phyloP scores from a whole-genome alignment of 2,329 filamentous ascomycete genomes.

The Neopestalotiopsis sp. region DNA sequence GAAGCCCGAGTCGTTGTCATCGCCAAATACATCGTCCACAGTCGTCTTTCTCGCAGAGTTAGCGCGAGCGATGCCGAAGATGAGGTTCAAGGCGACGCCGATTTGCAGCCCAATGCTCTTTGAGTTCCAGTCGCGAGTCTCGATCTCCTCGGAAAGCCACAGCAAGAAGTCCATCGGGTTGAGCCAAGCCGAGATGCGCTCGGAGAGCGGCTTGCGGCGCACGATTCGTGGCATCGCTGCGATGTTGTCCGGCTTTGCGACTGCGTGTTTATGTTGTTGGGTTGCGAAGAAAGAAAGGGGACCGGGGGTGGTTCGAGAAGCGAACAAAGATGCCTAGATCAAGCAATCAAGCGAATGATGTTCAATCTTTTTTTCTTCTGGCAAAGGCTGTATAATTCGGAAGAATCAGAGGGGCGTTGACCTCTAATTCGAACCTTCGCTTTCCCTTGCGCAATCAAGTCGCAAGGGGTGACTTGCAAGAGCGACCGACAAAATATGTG shows the following conservation, averaged over 20 bases:
- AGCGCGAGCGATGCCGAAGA: slow-evolving; percentile 82
- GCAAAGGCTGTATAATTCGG: not conserved
- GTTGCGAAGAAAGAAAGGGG: not conserved
- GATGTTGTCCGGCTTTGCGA: slow-evolving; percentile 11
- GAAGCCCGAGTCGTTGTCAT: slow-evolving; percentile 70
- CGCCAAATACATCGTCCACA: slow-evolving; percentile 85
- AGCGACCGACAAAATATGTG: not conserved
- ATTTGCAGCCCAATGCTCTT: slow-evolving; percentile 77
- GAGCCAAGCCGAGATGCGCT: slow-evolving; percentile 80
- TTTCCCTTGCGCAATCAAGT: not conserved
- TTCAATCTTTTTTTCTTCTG: not conserved
- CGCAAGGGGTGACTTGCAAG: not conserved
- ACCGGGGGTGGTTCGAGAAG: not conserved
- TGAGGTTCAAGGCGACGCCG: slow-evolving; percentile 76
- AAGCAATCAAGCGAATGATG: slow-evolving; percentile 1
- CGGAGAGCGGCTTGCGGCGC: slow-evolving; percentile 76
- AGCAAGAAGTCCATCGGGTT: slow-evolving; percentile 90
- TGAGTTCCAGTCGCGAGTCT: slow-evolving; percentile 90
- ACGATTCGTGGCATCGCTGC: slow-evolving; percentile 74
- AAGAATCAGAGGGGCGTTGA: not conserved
- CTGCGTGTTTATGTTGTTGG: not conserved
- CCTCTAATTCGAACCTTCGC: not conserved
- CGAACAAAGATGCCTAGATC: not conserved
- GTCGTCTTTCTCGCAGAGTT: slow-evolving; percentile 65
- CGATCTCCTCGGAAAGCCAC: slow-evolving; percentile 90